These are phyloP conservation scores for Calycina herbarum DNA, from an alignment of 2,329 filamentous ascomycete genomes.

Conservation along the genomic window DNA sequence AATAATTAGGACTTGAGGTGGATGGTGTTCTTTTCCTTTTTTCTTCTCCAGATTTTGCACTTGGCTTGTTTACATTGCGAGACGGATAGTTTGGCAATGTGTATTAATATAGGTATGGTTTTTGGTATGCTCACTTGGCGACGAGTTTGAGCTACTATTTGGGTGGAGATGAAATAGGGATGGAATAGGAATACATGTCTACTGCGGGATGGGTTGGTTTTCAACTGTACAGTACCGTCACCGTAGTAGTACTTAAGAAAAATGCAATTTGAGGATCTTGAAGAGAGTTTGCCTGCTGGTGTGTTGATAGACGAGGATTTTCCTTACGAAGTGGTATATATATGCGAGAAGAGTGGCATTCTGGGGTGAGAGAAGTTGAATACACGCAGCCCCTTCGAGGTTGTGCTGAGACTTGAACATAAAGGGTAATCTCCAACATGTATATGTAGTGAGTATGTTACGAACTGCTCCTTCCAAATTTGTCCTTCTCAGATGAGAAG, in stretches of 20 bases:
- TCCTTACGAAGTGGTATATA: too few species aligned
- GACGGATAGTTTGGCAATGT: background rate
- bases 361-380: background rate
- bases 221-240: background rate
- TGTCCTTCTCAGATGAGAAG: too few species aligned
- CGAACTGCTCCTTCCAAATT: too few species aligned
- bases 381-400: background rate
- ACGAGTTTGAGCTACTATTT: background rate
- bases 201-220: background rate
- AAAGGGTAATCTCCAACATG: background rate
- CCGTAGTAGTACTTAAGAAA: background rate
- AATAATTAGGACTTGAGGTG: slow-evolving; percentile 1
- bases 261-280: background rate
- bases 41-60: background rate
- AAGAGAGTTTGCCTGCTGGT: background rate
- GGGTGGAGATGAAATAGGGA: background rate
- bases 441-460: too few species aligned
- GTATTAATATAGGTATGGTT: slow-evolving; percentile 2
- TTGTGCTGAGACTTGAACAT: background rate
- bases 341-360: too few species aligned
- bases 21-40: background rate
- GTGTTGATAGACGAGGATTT: too few species aligned
- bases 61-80: background rate
- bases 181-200: background rate
- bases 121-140: background rate